Base-by-base conservation (phyloP, 2,329 filamentous ascomycete genomes). In the Chaetomiaceae sp. region DNA sequence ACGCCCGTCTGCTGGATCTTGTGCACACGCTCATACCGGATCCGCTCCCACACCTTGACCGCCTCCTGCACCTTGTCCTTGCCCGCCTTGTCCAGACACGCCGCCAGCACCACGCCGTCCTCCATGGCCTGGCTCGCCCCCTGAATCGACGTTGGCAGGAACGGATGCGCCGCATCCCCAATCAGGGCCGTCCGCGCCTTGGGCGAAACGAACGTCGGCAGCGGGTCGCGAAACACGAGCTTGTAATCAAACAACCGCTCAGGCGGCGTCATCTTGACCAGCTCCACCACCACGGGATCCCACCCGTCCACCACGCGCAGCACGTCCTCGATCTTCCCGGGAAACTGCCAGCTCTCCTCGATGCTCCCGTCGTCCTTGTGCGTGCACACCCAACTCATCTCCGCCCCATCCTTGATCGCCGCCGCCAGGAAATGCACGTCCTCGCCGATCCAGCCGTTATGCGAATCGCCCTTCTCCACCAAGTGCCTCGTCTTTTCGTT, bases 301-400 rank as follows among this genome's bases (percentile, higher is more conserved):
- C 73, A 66, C 46, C 70, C 72, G 34, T 74, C 71, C 38, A 71
- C 69, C 5, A 73, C 65, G 21, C 66, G 66, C 30, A 73, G 63
- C 2, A 72, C 72, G 48, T 74, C 72, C 50, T 69, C 67, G 6
- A 71, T 63, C 27, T 70, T 69, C 2, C 69, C 70, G 5, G 70
- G 69, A 32, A 71, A 70, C 41, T 70, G 71, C 72, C 71, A 75
- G 42, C 70, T 73, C 60, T 77, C 71, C 49, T 75, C 68, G 47
- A 76, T 74, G 50, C 75, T 70, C 13, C 66, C 68, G n/a, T 73
- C 69, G 50, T 74, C 75, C 54, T 70, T 60, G 53, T 64, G 61
- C 32, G 78, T 79, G 54, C 76, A 74, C 14, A 79, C 78, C 77
- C 77, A 80, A 49, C 70, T 75, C 57, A 80, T 75, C 54, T 79